These are phyloP conservation scores for Lipomyces yamadae DNA, from an alignment of 805 yeast species.

Conservation along the genomic window DNA sequence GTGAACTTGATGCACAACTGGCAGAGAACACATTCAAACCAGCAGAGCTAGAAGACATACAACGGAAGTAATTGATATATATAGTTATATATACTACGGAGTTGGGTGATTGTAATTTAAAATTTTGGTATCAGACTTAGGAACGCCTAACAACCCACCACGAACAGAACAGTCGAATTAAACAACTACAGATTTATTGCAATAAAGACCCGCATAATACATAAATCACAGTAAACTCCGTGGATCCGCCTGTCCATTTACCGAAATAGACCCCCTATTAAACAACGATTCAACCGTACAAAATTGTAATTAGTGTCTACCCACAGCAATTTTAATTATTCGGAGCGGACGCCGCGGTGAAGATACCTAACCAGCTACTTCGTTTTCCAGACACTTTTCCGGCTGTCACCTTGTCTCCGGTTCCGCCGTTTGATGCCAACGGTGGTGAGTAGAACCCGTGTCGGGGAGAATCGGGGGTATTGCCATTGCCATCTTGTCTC, in stretches of 20 bases:
- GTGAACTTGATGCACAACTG: conserved; percentile 73
- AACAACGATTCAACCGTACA: neutral
- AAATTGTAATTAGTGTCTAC: neutral
- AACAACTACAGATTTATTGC: neutral
- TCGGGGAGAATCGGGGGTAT: neutral
- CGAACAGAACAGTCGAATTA: neutral
- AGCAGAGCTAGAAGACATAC: conserved; percentile 53
- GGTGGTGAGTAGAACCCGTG: conserved; percentile 2
- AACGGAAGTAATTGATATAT: conserved; percentile 1
- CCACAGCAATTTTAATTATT: neutral
- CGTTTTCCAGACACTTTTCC: conserved; percentile 10
- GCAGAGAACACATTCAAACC: conserved; percentile 88
- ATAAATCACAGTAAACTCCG: neutral
- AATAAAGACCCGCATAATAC: neutral
- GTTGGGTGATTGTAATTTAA: neutral
- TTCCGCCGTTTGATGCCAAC: neutral
- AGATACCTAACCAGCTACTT: conserved; percentile 20
- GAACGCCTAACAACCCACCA: too few relatives aligned
- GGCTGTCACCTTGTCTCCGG: neutral
- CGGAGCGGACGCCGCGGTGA: neutral
- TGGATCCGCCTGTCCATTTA: neutral
- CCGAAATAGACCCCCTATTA: neutral
- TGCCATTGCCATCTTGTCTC: neutral
- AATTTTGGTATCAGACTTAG: too few relatives aligned
- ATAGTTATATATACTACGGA: neutral